Evolutionary conservation across 2,329 filamentous ascomycete genomes (phyloP).

Genomic region (Aspergillus tamarii): DNA sequence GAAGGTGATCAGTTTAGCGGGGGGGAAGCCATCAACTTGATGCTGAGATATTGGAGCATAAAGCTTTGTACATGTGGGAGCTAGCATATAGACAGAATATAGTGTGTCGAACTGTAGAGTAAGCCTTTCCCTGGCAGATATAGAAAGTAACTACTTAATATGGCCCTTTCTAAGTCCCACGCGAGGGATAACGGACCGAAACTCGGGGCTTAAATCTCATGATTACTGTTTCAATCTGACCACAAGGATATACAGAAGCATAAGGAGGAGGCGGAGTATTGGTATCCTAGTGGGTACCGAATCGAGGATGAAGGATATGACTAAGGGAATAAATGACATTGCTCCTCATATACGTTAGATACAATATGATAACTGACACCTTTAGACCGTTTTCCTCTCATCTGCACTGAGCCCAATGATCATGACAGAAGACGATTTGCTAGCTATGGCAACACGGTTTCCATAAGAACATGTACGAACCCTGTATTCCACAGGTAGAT

Average conservation of each 20-base stretch:
- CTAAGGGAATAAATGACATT: background rate
- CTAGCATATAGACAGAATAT: background rate
- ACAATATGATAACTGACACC: background rate
- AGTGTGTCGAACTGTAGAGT: background rate
- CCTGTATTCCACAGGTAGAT: background rate
- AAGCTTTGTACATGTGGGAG: background rate
- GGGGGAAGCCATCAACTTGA: background rate
- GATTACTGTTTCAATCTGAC: background rate
- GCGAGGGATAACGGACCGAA: background rate
- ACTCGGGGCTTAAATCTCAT: no score
- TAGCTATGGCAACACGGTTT: background rate
- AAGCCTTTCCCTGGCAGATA: background rate
- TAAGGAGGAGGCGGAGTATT: background rate
- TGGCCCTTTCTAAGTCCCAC: background rate
- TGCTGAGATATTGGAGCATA: background rate
- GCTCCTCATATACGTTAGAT: background rate
- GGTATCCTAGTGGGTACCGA: background rate
- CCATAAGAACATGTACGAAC: background rate
- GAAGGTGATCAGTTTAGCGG: slow-evolving; percentile 65
- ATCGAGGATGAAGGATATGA: background rate
- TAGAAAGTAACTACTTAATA: background rate
- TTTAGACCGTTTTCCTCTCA: background rate
- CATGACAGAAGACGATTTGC: background rate
- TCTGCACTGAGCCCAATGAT: background rate
- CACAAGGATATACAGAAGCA: background rate